Percentiles rank a stretch among this genome's conserved stretches.
phyloP scores from a whole-genome alignment of 768 basidiomycete genomes.

The Phaeotremella skinneri region DNA sequence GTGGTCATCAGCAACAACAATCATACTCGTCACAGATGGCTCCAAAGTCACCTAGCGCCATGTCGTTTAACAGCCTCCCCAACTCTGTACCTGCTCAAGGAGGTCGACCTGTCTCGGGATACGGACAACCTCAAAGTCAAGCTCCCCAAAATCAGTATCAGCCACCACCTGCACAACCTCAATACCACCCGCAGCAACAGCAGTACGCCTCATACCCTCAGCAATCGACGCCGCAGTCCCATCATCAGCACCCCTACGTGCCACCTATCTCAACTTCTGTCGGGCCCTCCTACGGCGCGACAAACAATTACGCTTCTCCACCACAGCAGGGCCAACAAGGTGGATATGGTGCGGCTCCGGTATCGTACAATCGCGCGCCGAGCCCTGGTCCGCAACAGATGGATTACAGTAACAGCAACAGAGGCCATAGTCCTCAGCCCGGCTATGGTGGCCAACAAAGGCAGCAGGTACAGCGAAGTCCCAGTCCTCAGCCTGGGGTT shows the following conservation, averaged over 20 bases:
- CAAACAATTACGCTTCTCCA: constrained; percentile 20
- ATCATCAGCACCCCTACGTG: constrained; percentile 5
- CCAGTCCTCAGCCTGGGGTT: constrained; percentile 50
- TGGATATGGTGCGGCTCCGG: neutral
- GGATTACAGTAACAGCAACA: constrained; percentile 10
- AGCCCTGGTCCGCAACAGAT: constrained; percentile 34
- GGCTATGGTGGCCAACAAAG: constrained; percentile 9
- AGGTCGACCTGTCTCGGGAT: constrained; percentile 5
- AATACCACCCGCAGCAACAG: constrained; percentile 10
- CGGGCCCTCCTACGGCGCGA: neutral
- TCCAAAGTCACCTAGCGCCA: neutral
- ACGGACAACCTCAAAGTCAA: constrained; percentile 1
- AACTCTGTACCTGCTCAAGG: neutral
- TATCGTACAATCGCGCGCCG: constrained; percentile 22
- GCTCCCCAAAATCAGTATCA: constrained; percentile 9
- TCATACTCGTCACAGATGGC: neutral
- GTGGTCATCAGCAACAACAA: neutral
- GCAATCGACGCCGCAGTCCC: constrained; percentile 6
- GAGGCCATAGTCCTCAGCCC: constrained; percentile 27
- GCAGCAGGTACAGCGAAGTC: constrained; percentile 24
- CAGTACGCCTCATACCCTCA: neutral
- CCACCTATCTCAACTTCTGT: constrained; percentile 1
- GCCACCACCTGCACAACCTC: neutral
- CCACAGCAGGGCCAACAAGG: constrained; percentile 9
- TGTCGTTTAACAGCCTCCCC: neutral